Base-by-base conservation (phyloP, 75 land plant genomes). In the Chamaecyparis obtusa region DNA sequence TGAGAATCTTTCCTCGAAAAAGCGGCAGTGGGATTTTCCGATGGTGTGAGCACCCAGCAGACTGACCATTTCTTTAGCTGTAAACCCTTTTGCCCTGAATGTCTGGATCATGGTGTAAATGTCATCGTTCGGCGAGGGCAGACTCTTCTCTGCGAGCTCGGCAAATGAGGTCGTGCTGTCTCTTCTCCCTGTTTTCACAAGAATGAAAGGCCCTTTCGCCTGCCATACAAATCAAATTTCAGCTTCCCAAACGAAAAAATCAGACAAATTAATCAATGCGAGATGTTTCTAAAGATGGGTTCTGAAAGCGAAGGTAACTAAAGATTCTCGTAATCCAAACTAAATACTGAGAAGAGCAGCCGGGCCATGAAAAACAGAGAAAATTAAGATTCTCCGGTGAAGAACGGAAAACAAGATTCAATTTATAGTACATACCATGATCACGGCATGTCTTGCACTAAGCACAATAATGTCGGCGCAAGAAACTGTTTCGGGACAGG, bases 391-490 rank as follows among this genome's bases (percentile, higher is more conserved):
- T 44, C 46, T 44, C 46, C 41, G 2, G 41, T 2, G 41, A 39
- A 39, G 41, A 39, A 39, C 2, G 41, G 41, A 39, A 39, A 39
- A 39, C 41, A 39, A 39, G 41, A 39, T 39, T 39, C 2, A 39
- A 39, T 39, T 39, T 4, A n/a, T 71, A 30, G 1, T 71, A 9
- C 30, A 9, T 86, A 88, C 88, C 88, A 37, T 43, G 6, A 24
- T 6, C 43, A 86, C 60, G 24, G 60, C 88, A 13, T 88, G 89
- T 30, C 89, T 60, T 21, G 89, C 88, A 16, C 35, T 49, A 15
- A 88, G 39, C 15, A 56, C 89, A 17, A 88, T 43, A 0, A 87
- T 86, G 64, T 88, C 89, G 0, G 88, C 82, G 54, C 89, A 86
- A 27, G 89, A 88, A 41, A 88, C 89, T 2, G 64, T 74, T 17